Evolutionary conservation across 371 early-diverging fungal genomes (phyloP), one percentile per base, ranked within the genome.

Genomic region (Mortierella sp.): DNA sequence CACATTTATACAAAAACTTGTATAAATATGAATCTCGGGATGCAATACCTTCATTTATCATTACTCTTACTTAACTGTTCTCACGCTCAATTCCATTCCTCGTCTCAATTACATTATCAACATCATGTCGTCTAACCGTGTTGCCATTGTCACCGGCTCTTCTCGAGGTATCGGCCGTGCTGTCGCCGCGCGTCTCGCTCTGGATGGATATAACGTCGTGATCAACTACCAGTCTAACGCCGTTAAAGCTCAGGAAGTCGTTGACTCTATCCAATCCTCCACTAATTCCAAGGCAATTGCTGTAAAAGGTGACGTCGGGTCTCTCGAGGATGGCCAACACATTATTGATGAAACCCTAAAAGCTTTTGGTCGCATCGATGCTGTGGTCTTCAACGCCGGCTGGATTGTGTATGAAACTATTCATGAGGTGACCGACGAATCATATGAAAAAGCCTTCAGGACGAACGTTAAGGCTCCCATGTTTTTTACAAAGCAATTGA

Each of bases 321-420:
- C 61, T 19, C 17, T 75, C 19, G 61, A 49, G 13, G 66, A 68
- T 3, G 68, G 72, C 7, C 31, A 76, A 22, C 49, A 40, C 5
- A 42, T 82, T 7, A 58, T 82, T 49, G 34, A 62, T 4, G 72
- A 66, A 2, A 65, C 82, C 29, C 31, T 82, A 22, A 42, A 53
- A 17, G 58, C 58, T 1, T 82, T 68, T 63, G 82, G 82, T 0
- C 35, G 66, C 35, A 76, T 82, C 43, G 82, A 82, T 28, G 35
- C 59, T 15, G 66, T 82, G 5, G 72, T 76, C 58, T 76, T 76
- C 37, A 82, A 82, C 22, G 82, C 82, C n/a, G 82, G 51, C 15
- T 69, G 75, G 75, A 47, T 73, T 47, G 70, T 68, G 3, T 59
- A 64, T 55, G 51, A 71, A 37, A 2, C 62, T 22, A 45, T 76